Evolutionary conservation across 2,329 filamentous ascomycete genomes (phyloP).

Genomic region (Fonsecaea pugnacius): DNA sequence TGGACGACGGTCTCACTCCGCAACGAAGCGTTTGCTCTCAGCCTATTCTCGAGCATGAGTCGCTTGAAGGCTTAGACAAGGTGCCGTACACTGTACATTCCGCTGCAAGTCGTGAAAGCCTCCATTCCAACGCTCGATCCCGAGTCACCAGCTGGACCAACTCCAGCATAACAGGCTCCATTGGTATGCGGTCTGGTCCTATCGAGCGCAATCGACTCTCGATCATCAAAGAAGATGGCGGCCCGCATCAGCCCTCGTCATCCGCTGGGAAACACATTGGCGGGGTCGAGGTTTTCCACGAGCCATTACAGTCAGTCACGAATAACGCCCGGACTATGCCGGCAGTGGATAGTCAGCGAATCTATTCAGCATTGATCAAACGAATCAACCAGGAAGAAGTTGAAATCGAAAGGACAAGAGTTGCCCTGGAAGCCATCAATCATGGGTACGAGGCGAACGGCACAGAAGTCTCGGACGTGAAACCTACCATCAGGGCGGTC

Average conservation of each 20-base stretch:
- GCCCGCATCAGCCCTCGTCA: slow-evolving; percentile 40
- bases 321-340: slow-evolving; percentile 27
- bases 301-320: slow-evolving; percentile 37
- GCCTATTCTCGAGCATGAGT: slow-evolving; percentile 17
- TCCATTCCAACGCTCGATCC: slow-evolving; percentile 40
- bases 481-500: slow-evolving; percentile 27
- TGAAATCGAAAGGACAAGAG: slow-evolving; percentile 34
- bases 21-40: slow-evolving; percentile 23
- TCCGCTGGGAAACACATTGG: slow-evolving; percentile 38
- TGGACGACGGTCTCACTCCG: slow-evolving; percentile 12
- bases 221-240: slow-evolving; percentile 50
- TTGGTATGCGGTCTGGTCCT: slow-evolving; percentile 40
- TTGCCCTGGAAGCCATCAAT: slow-evolving; percentile 28
- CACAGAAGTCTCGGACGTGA: background rate
- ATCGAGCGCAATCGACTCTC: slow-evolving; percentile 47
- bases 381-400: slow-evolving; percentile 43
- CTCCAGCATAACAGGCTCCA: slow-evolving; percentile 48
- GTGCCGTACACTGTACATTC: slow-evolving; percentile 26
- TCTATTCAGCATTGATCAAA: slow-evolving; percentile 52
- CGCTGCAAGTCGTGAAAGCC: slow-evolving; percentile 33
- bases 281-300: slow-evolving; percentile 40
- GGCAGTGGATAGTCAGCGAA: slow-evolving; percentile 45
- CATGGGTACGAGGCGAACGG: slow-evolving; percentile 7
- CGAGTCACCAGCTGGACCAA: slow-evolving; percentile 57
- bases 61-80: slow-evolving; percentile 27